Evolutionary conservation across 176 grass and related monocot genomes (phyloP).

Genomic region (Thalia dealbata): DNA sequence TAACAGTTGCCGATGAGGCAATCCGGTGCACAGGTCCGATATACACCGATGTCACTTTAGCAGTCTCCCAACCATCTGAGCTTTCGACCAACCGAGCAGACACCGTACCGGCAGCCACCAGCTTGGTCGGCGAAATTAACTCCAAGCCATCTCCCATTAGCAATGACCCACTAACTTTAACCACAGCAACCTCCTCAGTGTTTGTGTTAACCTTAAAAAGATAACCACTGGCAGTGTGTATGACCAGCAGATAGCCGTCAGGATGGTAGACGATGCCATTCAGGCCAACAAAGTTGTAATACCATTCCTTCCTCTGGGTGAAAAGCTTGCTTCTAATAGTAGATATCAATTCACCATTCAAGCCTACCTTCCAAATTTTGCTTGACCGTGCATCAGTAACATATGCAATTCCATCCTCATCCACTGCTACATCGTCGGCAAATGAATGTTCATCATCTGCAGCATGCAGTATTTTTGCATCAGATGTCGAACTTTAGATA

Average conservation of each 20-base stretch:
- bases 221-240: slow-evolving; percentile 69
- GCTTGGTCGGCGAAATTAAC: slow-evolving; percentile 49
- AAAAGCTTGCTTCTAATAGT: slow-evolving; percentile 56
- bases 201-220: slow-evolving; percentile 56
- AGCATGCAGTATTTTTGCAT: slow-evolving; percentile 6
- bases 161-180: slow-evolving; percentile 52
- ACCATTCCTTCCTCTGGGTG: slow-evolving; percentile 30
- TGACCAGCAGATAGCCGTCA: slow-evolving; percentile 69
- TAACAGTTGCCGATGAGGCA: slow-evolving; percentile 62
- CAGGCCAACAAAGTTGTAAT: slow-evolving; percentile 50
- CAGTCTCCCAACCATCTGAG: slow-evolving; percentile 71
- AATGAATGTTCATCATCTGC: slow-evolving; percentile 45
- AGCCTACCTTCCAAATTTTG: slow-evolving; percentile 87
- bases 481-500: background rate
- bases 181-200: slow-evolving; percentile 34
- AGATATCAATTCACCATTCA: slow-evolving; percentile 43
- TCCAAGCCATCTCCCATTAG: slow-evolving; percentile 62
- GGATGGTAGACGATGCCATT: slow-evolving; percentile 80
- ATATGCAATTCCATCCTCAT: slow-evolving; percentile 74
- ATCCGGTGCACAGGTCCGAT: slow-evolving; percentile 56
- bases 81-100: slow-evolving; percentile 62
- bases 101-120: slow-evolving; percentile 51
- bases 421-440: slow-evolving; percentile 66
- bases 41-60: slow-evolving; percentile 39
- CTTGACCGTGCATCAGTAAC: slow-evolving; percentile 48